These are phyloP conservation scores for Termitomyces heimii DNA, from an alignment of 768 basidiomycete genomes.

Conservation along the genomic window DNA sequence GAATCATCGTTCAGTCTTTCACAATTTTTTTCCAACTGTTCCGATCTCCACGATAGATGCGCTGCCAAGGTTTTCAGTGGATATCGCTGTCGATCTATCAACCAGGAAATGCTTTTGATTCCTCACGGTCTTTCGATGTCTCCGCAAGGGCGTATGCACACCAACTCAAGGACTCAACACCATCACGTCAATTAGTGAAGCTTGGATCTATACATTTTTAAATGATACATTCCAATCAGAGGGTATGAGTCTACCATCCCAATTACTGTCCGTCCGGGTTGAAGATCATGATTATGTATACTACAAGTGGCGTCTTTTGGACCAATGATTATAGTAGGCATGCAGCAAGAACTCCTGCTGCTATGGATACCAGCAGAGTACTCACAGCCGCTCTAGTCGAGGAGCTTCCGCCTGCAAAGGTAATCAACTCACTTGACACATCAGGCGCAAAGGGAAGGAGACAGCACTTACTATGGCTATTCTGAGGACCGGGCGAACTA, in stretches of 20 bases:
- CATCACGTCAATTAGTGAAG: neutral
- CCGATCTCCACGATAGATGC: neutral
- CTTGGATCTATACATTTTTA: neutral
- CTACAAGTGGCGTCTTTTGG: neutral
- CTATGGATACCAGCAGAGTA: neutral
- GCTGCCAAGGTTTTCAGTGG: neutral
- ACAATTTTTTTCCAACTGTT: too few relatives aligned
- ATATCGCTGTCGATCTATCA: too few relatives aligned
- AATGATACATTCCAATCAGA: neutral
- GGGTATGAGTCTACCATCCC: neutral
- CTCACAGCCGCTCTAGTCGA: neutral
- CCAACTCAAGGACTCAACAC: too few relatives aligned
- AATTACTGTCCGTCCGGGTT: neutral
- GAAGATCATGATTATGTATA: neutral
- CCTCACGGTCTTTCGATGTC: too few relatives aligned
- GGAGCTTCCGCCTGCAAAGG: conserved; percentile 1
- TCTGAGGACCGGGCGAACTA: neutral
- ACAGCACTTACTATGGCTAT: conserved; percentile 1
- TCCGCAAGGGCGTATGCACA: too few relatives aligned
- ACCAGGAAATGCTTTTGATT: neutral
- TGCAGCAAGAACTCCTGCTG: conserved; percentile 6
- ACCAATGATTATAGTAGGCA: conserved; percentile 1
- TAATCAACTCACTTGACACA: neutral
- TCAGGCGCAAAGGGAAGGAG: neutral
- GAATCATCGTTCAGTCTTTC: neutral